A percentile compares a stretch with the other conserved stretches of the same genome.
These are phyloP conservation scores for Trypethelium eluteriae DNA, from an alignment of 495 filamentous ascomycete species.

Conservation along the genomic window DNA sequence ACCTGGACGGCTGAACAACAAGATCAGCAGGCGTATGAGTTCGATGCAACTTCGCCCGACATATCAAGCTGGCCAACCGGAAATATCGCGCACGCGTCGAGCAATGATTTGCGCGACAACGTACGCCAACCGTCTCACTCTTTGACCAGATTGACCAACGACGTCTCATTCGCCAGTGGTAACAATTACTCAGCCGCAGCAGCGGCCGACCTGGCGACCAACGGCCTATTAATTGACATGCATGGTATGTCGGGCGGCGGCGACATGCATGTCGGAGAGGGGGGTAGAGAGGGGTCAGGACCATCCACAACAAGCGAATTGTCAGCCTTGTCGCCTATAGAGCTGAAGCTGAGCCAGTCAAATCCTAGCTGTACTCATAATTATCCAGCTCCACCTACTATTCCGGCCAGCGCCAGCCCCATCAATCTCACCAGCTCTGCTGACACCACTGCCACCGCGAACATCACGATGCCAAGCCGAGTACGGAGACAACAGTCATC, in stretches of 20 bases:
- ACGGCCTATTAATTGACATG: conserved; percentile 3
- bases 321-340: conserved; percentile 8
- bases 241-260: background rate
- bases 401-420: conserved; percentile 5
- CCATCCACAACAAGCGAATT: background rate
- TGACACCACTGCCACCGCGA: background rate
- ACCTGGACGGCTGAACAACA: background rate
- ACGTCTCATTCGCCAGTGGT: background rate
- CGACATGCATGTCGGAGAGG: background rate
- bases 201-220: conserved; percentile 2
- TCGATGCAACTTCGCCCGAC: background rate
- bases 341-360: background rate
- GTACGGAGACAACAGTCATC: background rate
- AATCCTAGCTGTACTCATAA: background rate
- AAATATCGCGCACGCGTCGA: conserved; percentile 2
- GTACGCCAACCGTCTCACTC: background rate
- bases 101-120: background rate
- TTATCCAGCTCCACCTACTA: background rate
- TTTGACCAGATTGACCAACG: background rate
- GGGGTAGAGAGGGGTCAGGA: background rate
- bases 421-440: background rate
- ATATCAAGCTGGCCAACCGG: conserved; percentile 7
- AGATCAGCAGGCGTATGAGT: background rate
- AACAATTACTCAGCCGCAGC: background rate
- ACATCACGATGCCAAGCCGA: background rate